Conservation (phyloP, 257 asterid genomes). For the Coffea canephora region DNA sequence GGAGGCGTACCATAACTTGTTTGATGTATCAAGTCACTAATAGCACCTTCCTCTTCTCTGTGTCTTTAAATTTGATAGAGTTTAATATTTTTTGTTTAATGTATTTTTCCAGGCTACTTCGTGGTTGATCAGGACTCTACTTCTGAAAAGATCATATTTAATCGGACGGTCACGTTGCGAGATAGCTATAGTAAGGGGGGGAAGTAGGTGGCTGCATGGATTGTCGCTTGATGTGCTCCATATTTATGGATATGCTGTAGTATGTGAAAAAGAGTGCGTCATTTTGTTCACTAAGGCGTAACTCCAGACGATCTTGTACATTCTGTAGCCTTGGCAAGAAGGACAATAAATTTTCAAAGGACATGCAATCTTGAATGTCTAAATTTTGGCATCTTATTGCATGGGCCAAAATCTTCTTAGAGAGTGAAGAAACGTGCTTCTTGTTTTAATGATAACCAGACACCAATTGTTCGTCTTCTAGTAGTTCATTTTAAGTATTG, state of each 20-base stretch:
- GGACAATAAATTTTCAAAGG: neutral
- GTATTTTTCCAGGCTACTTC: constrained; percentile 16
- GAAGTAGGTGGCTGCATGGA: neutral
- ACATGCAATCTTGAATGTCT: too few species aligned
- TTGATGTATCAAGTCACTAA: neutral
- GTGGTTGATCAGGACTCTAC: constrained; percentile 20
- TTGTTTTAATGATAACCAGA: neutral
- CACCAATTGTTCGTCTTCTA: neutral
- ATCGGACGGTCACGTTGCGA: constrained; percentile 19
- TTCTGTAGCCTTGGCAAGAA: neutral
- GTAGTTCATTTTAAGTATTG: neutral
- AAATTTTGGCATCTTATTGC: neutral
- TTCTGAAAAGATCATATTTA: constrained; percentile 18
- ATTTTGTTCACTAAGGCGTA: neutral
- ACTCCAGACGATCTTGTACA: neutral
- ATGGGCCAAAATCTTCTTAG: neutral
- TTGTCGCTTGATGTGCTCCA: neutral
- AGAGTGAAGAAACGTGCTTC: neutral
- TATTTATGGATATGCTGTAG: neutral
- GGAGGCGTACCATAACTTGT: neutral
- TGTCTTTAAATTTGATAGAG: too few species aligned
- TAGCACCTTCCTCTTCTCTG: too few species aligned
- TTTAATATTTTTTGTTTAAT: neutral
- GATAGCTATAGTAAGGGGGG: constrained; percentile 16
- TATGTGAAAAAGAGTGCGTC: neutral